Evolutionary conservation across 768 basidiomycete species (phyloP), one percentile per base, ranked within the genome.

Genomic region (Suillus alpinus): DNA sequence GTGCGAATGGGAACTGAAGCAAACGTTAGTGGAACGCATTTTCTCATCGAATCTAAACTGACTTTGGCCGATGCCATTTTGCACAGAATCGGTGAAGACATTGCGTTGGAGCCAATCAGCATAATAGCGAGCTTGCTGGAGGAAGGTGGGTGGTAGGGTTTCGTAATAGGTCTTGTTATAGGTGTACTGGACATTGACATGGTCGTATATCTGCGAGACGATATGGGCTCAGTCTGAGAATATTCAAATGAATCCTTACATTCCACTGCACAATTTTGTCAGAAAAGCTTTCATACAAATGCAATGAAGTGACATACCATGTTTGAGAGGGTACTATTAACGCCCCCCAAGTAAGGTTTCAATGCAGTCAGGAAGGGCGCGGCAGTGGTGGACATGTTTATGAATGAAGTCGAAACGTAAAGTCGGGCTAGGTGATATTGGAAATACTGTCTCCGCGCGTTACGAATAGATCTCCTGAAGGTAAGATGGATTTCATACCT

Each of bases 151-250:
- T 14, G 88, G 86, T 18, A 91, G 82, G 62, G 83, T 82, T 71
- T 84, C 79, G 4, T 86, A 84, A 64, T 86, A 92, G 32, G 88
- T 86, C 76, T 81, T 83, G 81, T 93, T 91, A 79, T 93, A 89
- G 49, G 79, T 81, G 63, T 87, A 80, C 70, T 90, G 78, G 13
- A 86, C 80, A 76, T 85, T 85, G 69, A 92, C 81, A 73, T 80
- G 91, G 73, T 91, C 88, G 73, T 81, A 88, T 66, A 91, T 77
- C 87, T 88, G 37, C 41, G 3, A 31, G 58, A 59, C 56, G 43
- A 59, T 40, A 50, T 7, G 9, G 46, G 39, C 51, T 23, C 14
- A n/a, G 34, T 41, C 26, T 52, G 34, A 18, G 16, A 18, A n/a
- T 34, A 12, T 23, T 7, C 31, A 18, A 52, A 53, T 40, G 34